Evolutionary conservation across 2,329 filamentous ascomycete species (phyloP), one percentile per base, ranked within the genome.

Genomic region (Gaeumannomyces sp.): DNA sequence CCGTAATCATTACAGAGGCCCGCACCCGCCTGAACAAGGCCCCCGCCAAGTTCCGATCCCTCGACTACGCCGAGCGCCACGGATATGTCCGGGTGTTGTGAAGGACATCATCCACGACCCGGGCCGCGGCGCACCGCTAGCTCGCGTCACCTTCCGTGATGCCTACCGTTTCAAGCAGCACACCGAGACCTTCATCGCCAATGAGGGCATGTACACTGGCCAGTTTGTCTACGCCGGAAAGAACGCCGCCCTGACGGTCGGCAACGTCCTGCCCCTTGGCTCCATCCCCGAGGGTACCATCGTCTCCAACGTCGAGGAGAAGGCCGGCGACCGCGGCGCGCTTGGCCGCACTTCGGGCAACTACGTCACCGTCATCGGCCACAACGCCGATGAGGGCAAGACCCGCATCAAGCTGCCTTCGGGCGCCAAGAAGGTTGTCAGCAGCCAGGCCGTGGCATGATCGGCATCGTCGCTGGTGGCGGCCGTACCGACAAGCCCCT

Each of bases 221-320:
- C 95, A 99, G 84, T 99, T 99, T 88, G 93, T 99, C 90, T 99
- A 99, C 84, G 95, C 94, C 79, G 95, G 95, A 80, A 99, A 99
- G 92, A 95, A 97, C 85, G 95, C 95, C 76, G 86, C 90, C 72
- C 88, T 99, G 78, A 98, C 91, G 77, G 89, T 99, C 81, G 95
- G 95, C 82, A 99, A 99, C 88, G 83, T 99, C 79, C 92, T 99
- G 70, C 95, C 95, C 72, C 89, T 99, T 74, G 87, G 88, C 78
- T 92, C 91, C 78, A 91, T 98, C 80, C 95, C 95, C 73, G 95
- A 99, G 87, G 95, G 95, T 92, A 99, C 95, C 81, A 94, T 99
- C 75, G 88, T 99, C 76, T 93, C 92, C 81, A 99, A 99, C 85
- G 95, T 99, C 76, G 95, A 99, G 87, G 94, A 97, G 89, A 97